Base-by-base conservation (phyloP, 2,329 filamentous ascomycete genomes). In the Penicillium crustosum region DNA sequence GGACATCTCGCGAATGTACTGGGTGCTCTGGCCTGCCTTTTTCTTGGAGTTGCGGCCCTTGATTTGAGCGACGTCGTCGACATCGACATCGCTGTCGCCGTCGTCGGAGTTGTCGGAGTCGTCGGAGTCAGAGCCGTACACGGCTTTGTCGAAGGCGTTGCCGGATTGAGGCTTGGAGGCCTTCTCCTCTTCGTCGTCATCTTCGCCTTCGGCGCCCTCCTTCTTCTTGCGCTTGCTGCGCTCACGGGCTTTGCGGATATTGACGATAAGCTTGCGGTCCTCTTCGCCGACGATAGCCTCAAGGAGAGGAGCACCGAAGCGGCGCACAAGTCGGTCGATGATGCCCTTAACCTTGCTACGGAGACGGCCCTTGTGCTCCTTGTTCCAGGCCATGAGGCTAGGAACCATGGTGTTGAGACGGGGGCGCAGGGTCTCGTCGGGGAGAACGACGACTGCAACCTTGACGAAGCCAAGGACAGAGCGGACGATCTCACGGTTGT, bases 271-370 rank as follows among this genome's bases (percentile, higher is more conserved):
- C 76, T 97, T 99, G 66, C 87, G 87, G 76, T 97, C 93, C 23
- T 86, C 85, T 68, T 95, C 90, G 3, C 93, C 93, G 58, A 90
- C 93, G 73, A 90, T 82, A 63, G 85, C 85, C 76, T 94, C 90
- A 13, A 99, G 85, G 31, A 86, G 77, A 2, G 93, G 89, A 45
- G 89, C 89, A 48, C 94, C 93, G 70, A 97, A 97, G 56, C 93
- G 87, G 48, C 93, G 86, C 23, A 97, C 89, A 83, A 97, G 91
- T 52, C 94, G 87, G 78, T 99, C 94, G 17, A 99, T 80, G 62
- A 99, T 97, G 71, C 97, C 93, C 85, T 97, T 97, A 66, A 99
- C 93, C 81, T 97, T 99, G 49, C 90, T 88, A 70, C 93, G 91
- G 79, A 99, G 94, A 73, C 96, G 92, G 13, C 92, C 92, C 79